Evolutionary conservation across 2,329 filamentous ascomycete genomes (phyloP).

Genomic region (Geosmithia flava): DNA sequence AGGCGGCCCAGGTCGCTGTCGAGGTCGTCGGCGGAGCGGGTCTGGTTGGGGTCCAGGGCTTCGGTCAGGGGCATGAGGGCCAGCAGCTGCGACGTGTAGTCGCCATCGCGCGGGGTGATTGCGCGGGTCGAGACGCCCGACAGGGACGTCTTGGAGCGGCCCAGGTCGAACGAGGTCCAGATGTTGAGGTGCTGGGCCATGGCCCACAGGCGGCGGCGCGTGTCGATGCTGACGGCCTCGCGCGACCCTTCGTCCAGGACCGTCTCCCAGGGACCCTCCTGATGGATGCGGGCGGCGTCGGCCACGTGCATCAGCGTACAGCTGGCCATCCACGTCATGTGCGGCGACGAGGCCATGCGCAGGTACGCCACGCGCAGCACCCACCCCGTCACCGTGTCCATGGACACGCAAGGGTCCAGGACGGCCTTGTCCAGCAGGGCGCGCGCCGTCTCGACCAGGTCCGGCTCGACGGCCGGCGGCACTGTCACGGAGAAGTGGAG

Average conservation of each 20-base stretch:
- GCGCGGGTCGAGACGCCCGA: conserved; percentile 29
- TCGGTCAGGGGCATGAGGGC: conserved; percentile 39
- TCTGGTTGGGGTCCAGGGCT: conserved; percentile 37
- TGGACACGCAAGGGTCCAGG: conserved; percentile 18
- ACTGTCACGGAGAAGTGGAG: conserved; percentile 34
- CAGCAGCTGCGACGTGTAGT: conserved; percentile 34
- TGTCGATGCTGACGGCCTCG: conserved; percentile 20
- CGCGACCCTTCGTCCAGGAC: conserved; percentile 8
- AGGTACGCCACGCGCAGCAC: conserved; percentile 39
- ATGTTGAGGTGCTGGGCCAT: conserved; percentile 45
- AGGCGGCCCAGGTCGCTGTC: conserved; percentile 27
- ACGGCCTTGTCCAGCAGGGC: conserved; percentile 27
- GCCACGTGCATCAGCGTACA: conserved; percentile 45
- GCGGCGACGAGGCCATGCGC: conserved; percentile 37
- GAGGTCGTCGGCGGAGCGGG: conserved; percentile 25
- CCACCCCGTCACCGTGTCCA: conserved; percentile 34
- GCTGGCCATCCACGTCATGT: conserved; percentile 44
- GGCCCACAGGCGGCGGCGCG: conserved; percentile 29
- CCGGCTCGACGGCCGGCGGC: conserved; percentile 25
- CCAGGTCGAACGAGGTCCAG: conserved; percentile 47
- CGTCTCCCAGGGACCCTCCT: conserved; percentile 17
- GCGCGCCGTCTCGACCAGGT: conserved; percentile 32
- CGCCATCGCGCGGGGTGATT: conserved; percentile 21
- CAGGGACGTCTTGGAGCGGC: conserved; percentile 36
- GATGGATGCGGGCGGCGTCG: conserved; percentile 37